Evolutionary conservation across 2,329 filamentous ascomycete genomes (phyloP).

Genomic region (Teratosphaeria pseudoeucalypti): DNA sequence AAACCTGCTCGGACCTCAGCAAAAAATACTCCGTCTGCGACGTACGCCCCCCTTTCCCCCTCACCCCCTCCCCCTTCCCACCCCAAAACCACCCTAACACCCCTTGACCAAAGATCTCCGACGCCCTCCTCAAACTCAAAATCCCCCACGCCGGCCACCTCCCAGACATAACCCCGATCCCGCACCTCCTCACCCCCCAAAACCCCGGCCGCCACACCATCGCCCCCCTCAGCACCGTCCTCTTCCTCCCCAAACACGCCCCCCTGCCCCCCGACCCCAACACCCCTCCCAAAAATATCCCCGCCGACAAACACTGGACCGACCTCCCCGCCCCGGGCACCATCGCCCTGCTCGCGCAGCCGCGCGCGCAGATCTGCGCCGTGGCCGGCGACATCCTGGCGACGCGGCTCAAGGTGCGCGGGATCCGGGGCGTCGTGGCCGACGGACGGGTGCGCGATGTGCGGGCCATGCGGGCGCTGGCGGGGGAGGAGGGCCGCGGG

Average conservation of each 20-base stretch:
- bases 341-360: constrained; percentile 58
- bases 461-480: constrained; percentile 37
- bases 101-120: constrained; percentile 46
- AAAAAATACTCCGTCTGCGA: background rate
- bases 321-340: constrained; percentile 52
- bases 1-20: background rate
- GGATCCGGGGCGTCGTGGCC: constrained; percentile 53
- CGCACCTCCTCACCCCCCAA: background rate
- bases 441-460: constrained; percentile 60
- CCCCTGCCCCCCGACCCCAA: constrained; percentile 30
- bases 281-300: constrained; percentile 37
- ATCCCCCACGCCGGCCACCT: constrained; percentile 57
- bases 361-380: constrained; percentile 55
- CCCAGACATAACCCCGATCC: constrained; percentile 46
- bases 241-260: constrained; percentile 49
- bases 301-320: constrained; percentile 54
- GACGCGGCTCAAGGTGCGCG: constrained; percentile 53
- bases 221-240: constrained; percentile 49
- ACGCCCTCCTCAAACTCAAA: constrained; percentile 61
- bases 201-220: constrained; percentile 21
- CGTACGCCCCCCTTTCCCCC: background rate
- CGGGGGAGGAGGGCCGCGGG: constrained; percentile 5
- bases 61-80: background rate
- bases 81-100: background rate
- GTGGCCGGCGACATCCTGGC: constrained; percentile 71